These are phyloP conservation scores for Cercophora scortea DNA, from an alignment of 495 filamentous ascomycete species.

Conservation along the genomic window DNA sequence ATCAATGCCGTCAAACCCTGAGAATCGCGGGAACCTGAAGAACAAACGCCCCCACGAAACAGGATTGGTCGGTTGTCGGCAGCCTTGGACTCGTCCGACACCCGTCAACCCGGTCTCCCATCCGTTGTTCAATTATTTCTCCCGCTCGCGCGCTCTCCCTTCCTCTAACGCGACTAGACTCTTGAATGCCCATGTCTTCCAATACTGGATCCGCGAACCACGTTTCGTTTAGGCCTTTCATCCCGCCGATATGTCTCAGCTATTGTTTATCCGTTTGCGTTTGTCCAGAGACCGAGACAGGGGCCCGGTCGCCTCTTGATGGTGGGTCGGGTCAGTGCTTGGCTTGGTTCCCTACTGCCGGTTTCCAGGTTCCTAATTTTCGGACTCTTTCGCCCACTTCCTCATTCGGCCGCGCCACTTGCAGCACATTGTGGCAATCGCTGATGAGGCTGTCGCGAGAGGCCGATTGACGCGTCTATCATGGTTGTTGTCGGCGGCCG, in stretches of 20 bases:
- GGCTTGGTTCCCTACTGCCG: too few species aligned
- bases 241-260: slow-evolving; percentile 9
- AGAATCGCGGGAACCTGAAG: slow-evolving; percentile 19
- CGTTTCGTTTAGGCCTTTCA: slow-evolving; percentile 6
- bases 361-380: neutral
- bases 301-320: too few species aligned
- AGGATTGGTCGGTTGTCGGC: slow-evolving; percentile 9
- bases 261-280: slow-evolving; percentile 1
- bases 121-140: neutral
- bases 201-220: slow-evolving; percentile 11
- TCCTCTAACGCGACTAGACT: neutral
- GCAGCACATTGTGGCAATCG: neutral
- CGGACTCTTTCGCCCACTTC: slow-evolving; percentile 1
- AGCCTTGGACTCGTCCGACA: neutral
- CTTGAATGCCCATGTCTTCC: slow-evolving; percentile 10
- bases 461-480: slow-evolving; percentile 2
- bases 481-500: neutral
- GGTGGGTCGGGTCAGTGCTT: too few species aligned
- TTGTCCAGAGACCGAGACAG: neutral
- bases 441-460: slow-evolving; percentile 5
- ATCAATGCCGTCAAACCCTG: slow-evolving; percentile 18
- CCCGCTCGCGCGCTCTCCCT: neutral
- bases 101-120: neutral
- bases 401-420: slow-evolving; percentile 3
- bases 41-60: slow-evolving; percentile 16